phyloP scores from a whole-genome alignment of 2,329 filamentous ascomycete species.

The Berkeleyomyces rouxiae region DNA sequence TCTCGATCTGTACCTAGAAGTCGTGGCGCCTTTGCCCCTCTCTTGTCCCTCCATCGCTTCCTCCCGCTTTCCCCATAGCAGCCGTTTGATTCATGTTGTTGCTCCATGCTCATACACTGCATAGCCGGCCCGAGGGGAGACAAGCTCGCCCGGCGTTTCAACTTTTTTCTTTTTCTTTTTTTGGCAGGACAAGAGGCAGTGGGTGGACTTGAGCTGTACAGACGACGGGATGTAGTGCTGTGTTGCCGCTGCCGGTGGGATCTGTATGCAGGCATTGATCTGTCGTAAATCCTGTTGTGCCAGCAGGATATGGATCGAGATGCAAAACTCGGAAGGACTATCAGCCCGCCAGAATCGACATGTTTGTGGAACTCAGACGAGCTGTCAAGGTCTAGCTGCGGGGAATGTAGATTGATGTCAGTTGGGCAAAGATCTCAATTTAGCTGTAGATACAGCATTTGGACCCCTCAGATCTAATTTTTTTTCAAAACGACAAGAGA shows the following conservation, averaged over 20 bases:
- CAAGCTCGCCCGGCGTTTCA: neutral
- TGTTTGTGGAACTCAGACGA: neutral
- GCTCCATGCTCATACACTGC: neutral
- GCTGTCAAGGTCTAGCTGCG: neutral
- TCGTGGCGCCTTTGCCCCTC: neutral
- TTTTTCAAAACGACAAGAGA: no score
- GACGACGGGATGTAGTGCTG: neutral
- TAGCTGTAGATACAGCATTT: no score
- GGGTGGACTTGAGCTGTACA: neutral
- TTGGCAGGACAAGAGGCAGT: no score
- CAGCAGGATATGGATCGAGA: neutral
- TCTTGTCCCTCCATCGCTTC: neutral
- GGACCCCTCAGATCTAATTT: no score
- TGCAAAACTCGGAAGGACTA: neutral
- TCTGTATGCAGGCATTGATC: no score
- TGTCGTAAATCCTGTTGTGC: neutral
- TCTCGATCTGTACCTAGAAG: neutral
- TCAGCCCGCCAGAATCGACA: neutral
- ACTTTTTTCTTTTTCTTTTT: no score
- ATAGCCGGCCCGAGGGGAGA: neutral
- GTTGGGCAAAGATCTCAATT: no score
- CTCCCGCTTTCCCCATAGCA: neutral
- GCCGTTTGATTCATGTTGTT: neutral
- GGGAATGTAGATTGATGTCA: no score
- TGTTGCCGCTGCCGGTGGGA: neutral